Base-by-base conservation (phyloP, 2,329 filamentous ascomycete species). In the Celoporthe dispersa region DNA sequence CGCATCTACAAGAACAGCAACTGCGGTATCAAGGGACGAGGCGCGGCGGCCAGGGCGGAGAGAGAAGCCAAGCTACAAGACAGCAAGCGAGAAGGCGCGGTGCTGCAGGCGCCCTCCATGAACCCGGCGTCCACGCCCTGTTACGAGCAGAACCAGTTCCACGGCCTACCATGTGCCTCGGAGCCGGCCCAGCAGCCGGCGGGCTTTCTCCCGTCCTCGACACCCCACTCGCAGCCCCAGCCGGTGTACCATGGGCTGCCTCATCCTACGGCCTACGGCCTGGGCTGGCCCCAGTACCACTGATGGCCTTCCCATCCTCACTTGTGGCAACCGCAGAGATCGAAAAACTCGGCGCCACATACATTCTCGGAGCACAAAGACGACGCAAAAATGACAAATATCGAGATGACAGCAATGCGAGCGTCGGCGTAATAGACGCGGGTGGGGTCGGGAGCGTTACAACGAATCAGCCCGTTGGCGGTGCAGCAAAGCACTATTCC, bases 1-100 rank as follows among this genome's bases (percentile, higher is more conserved):
- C 86, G 86, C 0, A 85, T 97, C n/a, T 98, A 97, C 86, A 97
- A 97, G 84, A 97, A 98, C 82, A 94, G 92, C 82, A 98, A 98
- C 86, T 97, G 97, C 80, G 96, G 96, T 1, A 98, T 98, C 84
- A 98, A 98, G 81, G 96, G 96, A 14, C 90, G 96, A 61, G 96
- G 96, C 59, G 96, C 95, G 78, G 92, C 94, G 75, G 86, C 93
- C 69, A 90, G 89, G 70, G 91, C 22, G 22, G 28, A 94, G 67
- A 78, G 78, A 61, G 73, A 74, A 28, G 62, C 57, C 61, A 51
- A 61, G 67, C 35, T 61, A 28, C 41, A 53, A 16, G 25, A 31
- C 22, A 19, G 4, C 14, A 53, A 53, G 57, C 28, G 33, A 11
- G 35, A 71, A 72, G 57, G 51, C 7, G 44, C 9, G 2, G 62